These are phyloP conservation scores for Cucumis cinereus DNA, from an alignment of 306 rosid genomes.

Conservation along the genomic window DNA sequence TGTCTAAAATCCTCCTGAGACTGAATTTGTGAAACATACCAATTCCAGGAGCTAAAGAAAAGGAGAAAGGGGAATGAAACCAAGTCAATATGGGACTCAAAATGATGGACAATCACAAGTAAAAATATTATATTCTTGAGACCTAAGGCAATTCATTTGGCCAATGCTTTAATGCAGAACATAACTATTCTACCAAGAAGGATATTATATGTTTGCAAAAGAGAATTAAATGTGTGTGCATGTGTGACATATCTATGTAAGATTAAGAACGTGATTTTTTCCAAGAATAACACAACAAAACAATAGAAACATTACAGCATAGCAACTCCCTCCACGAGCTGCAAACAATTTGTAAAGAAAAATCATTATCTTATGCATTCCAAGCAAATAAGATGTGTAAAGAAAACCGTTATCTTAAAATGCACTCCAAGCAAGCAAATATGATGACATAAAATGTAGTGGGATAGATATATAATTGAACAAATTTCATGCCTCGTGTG, in stretches of 20 bases:
- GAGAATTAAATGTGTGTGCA: not conserved
- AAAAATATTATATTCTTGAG: not conserved
- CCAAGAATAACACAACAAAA: not conserved
- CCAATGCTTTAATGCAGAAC: not conserved
- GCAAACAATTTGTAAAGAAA: not conserved
- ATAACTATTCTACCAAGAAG: not conserved
- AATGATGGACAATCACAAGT: not conserved
- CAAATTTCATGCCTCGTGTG: not conserved
- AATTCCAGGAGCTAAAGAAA: not conserved
- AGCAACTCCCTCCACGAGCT: not conserved
- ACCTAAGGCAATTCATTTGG: not conserved
- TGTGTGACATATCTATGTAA: not conserved
- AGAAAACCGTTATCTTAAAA: not conserved
- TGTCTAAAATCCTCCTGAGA: not conserved
- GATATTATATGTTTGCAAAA: not conserved
- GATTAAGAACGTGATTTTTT: not conserved
- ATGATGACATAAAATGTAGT: not conserved
- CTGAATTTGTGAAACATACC: not conserved
- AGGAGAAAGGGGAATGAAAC: not conserved
- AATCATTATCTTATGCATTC: not conserved
- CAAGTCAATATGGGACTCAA: not conserved
- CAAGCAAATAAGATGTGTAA: not conserved
- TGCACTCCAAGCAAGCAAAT: not conserved
- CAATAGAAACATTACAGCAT: not conserved
- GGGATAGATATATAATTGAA: not conserved